A percentile compares a stretch with the other conserved stretches of the same genome.
These are phyloP conservation scores for Phaeosphaeriaceae sp. DNA, from an alignment of 2,329 filamentous ascomycete genomes.

Conservation along the genomic window DNA sequence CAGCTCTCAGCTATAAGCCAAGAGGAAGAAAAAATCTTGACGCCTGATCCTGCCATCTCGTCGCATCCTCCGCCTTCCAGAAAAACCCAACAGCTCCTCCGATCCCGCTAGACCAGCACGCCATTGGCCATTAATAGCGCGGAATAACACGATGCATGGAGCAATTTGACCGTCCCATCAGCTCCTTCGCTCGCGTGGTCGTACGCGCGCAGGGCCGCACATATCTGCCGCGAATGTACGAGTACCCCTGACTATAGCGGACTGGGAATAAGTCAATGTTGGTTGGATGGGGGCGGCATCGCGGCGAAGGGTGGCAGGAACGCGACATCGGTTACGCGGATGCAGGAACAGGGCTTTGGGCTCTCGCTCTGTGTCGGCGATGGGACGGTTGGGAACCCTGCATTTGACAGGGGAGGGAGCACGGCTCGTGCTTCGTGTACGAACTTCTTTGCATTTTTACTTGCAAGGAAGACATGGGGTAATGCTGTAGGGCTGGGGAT, in stretches of 20 bases:
- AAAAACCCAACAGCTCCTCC: not conserved
- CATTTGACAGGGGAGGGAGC: not conserved
- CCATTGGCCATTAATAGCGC: slow-evolving; percentile 6
- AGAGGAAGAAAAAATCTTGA: not conserved
- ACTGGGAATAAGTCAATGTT: not conserved
- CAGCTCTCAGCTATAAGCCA: not conserved
- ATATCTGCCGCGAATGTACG: not conserved
- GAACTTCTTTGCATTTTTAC: not conserved
- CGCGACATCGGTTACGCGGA: not conserved
- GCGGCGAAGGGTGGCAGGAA: not conserved
- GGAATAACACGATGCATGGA: slow-evolving; percentile 3
- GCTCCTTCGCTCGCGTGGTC: not conserved
- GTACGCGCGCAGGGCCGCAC: not conserved
- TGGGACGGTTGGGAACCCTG: not conserved
- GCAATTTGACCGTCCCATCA: not conserved
- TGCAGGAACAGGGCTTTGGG: slow-evolving; percentile 9
- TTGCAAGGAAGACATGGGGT: not conserved
- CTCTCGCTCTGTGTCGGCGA: not conserved
- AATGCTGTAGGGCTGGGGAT: not conserved
- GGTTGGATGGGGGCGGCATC: not conserved
- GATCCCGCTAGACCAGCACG: not conserved
- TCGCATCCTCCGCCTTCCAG: slow-evolving; percentile 8
- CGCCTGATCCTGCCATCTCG: not conserved
- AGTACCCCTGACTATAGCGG: not conserved
- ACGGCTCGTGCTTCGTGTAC: not conserved